Evolutionary conservation across 768 basidiomycete genomes (phyloP).

Genomic region (Rhodotorula sphaerocarpa): DNA sequence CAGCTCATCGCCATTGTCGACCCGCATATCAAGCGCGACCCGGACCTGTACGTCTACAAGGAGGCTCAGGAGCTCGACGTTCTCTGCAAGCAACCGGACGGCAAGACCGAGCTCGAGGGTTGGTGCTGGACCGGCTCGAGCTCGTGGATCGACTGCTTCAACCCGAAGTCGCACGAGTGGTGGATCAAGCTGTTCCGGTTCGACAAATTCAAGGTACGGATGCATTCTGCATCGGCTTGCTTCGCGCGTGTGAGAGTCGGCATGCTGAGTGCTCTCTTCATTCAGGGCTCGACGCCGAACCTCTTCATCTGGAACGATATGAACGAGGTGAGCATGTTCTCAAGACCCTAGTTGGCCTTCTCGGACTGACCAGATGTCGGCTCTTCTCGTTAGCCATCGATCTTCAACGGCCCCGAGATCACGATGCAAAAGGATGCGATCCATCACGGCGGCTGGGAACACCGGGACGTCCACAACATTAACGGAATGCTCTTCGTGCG

Average conservation of each 20-base stretch:
- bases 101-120: slow-evolving; percentile 75
- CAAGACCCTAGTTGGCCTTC: not conserved
- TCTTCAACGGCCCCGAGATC: slow-evolving; percentile 99
- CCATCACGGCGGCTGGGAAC: slow-evolving; percentile 93
- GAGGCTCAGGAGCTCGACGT: slow-evolving; percentile 72
- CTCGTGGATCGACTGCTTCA: slow-evolving; percentile 96
- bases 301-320: slow-evolving; percentile 99
- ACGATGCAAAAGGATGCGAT: slow-evolving; percentile 66
- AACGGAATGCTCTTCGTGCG: slow-evolving; percentile 77
- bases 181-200: slow-evolving; percentile 77
- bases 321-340: slow-evolving; percentile 66
- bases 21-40: slow-evolving; percentile 81
- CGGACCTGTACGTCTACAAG: slow-evolving; percentile 72
- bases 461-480: slow-evolving; percentile 93
- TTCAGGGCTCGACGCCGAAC: slow-evolving; percentile 57
- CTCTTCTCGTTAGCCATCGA: slow-evolving; percentile 59
- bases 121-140: slow-evolving; percentile 98
- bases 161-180: slow-evolving; percentile 79
- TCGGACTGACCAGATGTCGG: slow-evolving; percentile 6
- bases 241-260: too few relatives aligned
- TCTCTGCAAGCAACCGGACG: slow-evolving; percentile 71
- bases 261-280: not conserved
- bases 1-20: slow-evolving; percentile 98
- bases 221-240: not conserved
- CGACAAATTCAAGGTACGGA: slow-evolving; percentile 49